Evolutionary conservation across 2,329 filamentous ascomycete species (phyloP).

Genomic region (Beauveria sp.): DNA sequence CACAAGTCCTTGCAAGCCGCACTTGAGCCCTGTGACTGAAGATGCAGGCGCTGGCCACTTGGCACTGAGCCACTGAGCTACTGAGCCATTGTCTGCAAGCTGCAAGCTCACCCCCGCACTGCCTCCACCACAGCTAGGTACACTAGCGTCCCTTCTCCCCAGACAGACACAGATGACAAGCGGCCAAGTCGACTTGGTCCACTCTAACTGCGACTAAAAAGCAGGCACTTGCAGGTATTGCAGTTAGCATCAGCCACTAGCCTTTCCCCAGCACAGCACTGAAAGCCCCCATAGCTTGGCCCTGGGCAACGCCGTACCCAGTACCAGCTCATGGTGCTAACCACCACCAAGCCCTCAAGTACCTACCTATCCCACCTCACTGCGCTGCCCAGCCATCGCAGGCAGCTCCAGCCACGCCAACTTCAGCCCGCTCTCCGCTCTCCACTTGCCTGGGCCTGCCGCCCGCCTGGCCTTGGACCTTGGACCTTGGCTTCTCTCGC

Average conservation of each 20-base stretch:
- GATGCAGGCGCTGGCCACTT: background rate
- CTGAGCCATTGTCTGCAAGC: background rate
- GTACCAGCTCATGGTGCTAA: background rate
- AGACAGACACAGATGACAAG: background rate
- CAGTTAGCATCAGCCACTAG: background rate
- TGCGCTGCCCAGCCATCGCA: background rate
- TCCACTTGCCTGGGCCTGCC: background rate
- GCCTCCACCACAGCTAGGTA: constrained; percentile 7
- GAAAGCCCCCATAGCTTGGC: background rate
- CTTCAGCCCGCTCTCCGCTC: background rate
- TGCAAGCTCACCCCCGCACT: background rate
- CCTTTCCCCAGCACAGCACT: background rate
- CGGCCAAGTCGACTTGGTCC: constrained; percentile 1
- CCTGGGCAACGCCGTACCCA: background rate
- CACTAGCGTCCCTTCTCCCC: constrained; percentile 3
- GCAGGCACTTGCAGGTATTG: background rate
- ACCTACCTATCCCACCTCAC: background rate
- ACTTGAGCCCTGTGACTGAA: background rate
- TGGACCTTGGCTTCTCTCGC: background rate
- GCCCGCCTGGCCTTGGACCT: background rate
- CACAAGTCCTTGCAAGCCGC: background rate
- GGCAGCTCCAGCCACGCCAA: constrained; percentile 2
- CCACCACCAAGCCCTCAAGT: background rate
- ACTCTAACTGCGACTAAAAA: background rate
- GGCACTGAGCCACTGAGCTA: background rate